These are phyloP conservation scores for Pichia norvegensis DNA, from an alignment of 1,139 yeast genomes.

Conservation along the genomic window DNA sequence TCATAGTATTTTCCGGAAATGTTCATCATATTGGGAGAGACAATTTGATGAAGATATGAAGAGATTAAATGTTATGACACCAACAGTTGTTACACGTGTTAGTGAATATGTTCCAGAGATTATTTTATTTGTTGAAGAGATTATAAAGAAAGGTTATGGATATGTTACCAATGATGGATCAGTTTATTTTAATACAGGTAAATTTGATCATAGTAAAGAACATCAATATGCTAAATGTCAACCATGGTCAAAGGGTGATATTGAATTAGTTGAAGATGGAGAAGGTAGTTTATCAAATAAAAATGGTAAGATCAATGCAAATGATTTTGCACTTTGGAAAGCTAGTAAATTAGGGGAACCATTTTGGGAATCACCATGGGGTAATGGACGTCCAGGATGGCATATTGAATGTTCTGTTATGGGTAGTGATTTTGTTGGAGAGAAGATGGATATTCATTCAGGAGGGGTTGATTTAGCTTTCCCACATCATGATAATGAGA, in stretches of 20 bases:
- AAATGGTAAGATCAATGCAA: constrained; percentile 55
- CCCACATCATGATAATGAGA: constrained; percentile 98
- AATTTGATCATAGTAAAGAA: constrained; percentile 61
- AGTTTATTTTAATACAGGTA: constrained; percentile 86
- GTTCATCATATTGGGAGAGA: constrained; percentile 87
- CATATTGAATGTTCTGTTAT: constrained; percentile 98
- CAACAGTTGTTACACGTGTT: constrained; percentile 88
- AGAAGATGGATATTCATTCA: constrained; percentile 84
- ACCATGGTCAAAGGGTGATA: constrained; percentile 94
- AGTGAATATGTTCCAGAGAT: constrained; percentile 95
- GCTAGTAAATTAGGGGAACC: constrained; percentile 97
- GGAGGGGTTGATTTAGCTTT: constrained; percentile 97
- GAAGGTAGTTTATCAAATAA: constrained; percentile 76
- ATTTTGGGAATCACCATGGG: constrained; percentile 93
- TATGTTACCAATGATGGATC: constrained; percentile 80
- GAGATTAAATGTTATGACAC: constrained; percentile 72
- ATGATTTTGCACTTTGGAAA: constrained; percentile 97
- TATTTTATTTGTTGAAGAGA: constrained; percentile 64
- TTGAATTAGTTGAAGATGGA: constrained; percentile 84
- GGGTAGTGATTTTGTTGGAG: constrained; percentile 88
- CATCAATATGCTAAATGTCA: constrained; percentile 93
- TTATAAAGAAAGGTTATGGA: constrained; percentile 74
- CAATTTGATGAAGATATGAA: constrained; percentile 83
- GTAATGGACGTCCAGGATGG: constrained; percentile 98
- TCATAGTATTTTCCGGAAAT: constrained; percentile 70